phyloP scores from a whole-genome alignment of 495 filamentous ascomycete species.

The Parachaetomium inaequale region DNA sequence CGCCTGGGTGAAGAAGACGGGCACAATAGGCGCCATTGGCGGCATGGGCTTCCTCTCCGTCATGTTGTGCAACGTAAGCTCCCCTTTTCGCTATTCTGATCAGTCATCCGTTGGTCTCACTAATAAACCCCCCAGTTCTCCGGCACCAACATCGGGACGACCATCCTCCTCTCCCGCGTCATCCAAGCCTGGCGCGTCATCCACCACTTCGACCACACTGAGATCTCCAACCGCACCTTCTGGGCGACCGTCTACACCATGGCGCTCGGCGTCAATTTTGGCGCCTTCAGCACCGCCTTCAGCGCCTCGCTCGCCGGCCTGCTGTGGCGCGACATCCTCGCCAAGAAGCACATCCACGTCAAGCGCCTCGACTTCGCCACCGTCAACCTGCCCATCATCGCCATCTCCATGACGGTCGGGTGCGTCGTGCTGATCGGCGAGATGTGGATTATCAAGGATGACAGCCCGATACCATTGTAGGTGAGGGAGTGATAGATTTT shows the following conservation, averaged over 20 bases:
- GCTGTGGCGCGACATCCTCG: constrained; percentile 63
- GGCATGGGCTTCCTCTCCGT: constrained; percentile 67
- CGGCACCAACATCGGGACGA: constrained; percentile 67
- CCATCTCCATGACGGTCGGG: constrained; percentile 60
- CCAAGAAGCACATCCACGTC: constrained; percentile 59
- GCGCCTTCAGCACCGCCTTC: constrained; percentile 64
- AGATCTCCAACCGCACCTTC: constrained; percentile 56
- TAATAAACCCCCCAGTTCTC: constrained; percentile 49
- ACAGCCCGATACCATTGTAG: constrained; percentile 3
- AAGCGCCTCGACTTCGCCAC: constrained; percentile 55
- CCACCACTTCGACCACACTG: constrained; percentile 38
- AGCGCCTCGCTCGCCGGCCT: constrained; percentile 63
- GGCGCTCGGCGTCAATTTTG: constrained; percentile 66
- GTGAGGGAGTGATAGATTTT: not conserved
- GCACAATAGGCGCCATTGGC: constrained; percentile 58
- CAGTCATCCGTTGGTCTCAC: too few relatives aligned
- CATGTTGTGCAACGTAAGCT: constrained; percentile 63
- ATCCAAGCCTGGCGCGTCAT: constrained; percentile 61
- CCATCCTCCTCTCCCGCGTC: constrained; percentile 62
- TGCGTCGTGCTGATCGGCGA: constrained; percentile 56
- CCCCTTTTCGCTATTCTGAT: not conserved
- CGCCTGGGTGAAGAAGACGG: constrained; percentile 62
- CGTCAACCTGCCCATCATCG: constrained; percentile 64
- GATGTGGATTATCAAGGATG: constrained; percentile 48
- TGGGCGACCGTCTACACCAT: constrained; percentile 66